Conservation (phyloP, 495 filamentous ascomycete genomes). For the Thermochaetoides thermophila region DNA sequence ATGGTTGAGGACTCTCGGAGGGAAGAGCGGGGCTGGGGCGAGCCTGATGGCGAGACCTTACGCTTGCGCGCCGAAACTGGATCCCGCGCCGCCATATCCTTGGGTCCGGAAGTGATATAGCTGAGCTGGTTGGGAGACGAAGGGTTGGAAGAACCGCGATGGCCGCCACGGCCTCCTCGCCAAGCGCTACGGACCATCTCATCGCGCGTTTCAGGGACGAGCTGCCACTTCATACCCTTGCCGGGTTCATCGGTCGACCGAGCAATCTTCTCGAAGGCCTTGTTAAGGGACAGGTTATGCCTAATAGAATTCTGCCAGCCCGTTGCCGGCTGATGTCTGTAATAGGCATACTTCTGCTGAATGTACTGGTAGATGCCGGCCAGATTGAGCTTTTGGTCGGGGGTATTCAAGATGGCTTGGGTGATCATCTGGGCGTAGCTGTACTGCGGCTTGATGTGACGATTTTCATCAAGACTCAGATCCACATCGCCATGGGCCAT, state of each 20-base stretch:
- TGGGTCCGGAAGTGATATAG: conserved; percentile 33
- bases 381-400: conserved; percentile 75
- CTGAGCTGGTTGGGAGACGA: conserved; percentile 40
- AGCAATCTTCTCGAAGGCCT: conserved; percentile 81
- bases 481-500: conserved; percentile 50
- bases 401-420: conserved; percentile 74
- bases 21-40: conserved; percentile 31
- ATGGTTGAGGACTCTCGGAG: conserved; percentile 34
- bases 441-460: conserved; percentile 84
- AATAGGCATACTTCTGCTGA: conserved; percentile 76
- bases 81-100: conserved; percentile 30
- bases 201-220: conserved; percentile 64
- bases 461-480: conserved; percentile 64
- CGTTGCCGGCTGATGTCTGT: conserved; percentile 51
- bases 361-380: conserved; percentile 88
- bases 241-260: conserved; percentile 87
- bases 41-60: conserved; percentile 35
- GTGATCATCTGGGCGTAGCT: conserved; percentile 97
- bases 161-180: conserved; percentile 41
- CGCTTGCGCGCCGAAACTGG: conserved; percentile 29
- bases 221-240: conserved; percentile 97
- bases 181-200: conserved; percentile 41
- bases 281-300: conserved; percentile 88
- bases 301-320: conserved; percentile 99
- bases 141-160: conserved; percentile 40